Evolutionary conservation across 371 early-diverging fungal species (phyloP).

Genomic region (Apophysomyces sp.): DNA sequence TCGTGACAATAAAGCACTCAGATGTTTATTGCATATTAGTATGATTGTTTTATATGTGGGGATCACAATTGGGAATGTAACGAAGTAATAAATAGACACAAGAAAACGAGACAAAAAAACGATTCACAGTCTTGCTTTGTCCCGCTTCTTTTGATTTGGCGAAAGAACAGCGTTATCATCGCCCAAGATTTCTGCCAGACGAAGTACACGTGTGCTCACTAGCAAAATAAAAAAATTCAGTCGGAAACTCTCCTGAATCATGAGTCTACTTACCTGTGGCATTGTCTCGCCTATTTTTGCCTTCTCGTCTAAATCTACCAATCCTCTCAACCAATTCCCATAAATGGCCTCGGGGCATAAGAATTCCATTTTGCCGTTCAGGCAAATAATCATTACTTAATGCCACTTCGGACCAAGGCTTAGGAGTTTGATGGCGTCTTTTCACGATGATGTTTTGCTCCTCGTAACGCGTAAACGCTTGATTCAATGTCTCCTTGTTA

Average conservation of each 20-base stretch:
- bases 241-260: background rate
- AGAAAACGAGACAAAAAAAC: too few relatives aligned
- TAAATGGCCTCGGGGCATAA: conserved; percentile 62
- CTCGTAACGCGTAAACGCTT: conserved; percentile 69
- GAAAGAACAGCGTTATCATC: conserved; percentile 18
- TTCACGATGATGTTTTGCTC: conserved; percentile 69
- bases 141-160: conserved; percentile 18
- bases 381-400: conserved; percentile 60
- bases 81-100: background rate
- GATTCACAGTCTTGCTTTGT: conserved; percentile 9
- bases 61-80: background rate
- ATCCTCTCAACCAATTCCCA: conserved; percentile 87
- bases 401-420: conserved; percentile 52
- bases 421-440: conserved; percentile 41
- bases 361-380: conserved; percentile 48
- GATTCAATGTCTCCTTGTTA: conserved; percentile 84
- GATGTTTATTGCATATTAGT: background rate
- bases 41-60: background rate
- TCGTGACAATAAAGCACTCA: background rate
- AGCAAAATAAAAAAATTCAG: background rate
- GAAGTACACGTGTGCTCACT: conserved; percentile 27
- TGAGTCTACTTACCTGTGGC: conserved; percentile 58
- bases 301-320: conserved; percentile 82
- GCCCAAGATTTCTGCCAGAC: conserved; percentile 17
- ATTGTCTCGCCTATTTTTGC: conserved; percentile 87